Conservation (phyloP, 228 moss, liverwort and hornwort species). For the Sphagnum magellanicum region DNA sequence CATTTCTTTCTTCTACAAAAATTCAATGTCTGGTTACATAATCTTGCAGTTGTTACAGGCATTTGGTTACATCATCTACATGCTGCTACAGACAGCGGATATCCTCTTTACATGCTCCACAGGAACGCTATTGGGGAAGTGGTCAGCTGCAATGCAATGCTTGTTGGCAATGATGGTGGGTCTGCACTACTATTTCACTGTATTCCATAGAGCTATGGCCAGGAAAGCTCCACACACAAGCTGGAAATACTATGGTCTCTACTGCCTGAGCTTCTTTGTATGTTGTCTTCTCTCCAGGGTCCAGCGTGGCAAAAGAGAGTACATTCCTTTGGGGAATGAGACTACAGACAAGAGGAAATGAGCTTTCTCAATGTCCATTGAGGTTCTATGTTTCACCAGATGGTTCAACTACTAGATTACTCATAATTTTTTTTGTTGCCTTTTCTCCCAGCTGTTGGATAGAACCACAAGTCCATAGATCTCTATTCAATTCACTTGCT, state of each 20-base stretch:
- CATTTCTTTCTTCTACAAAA: slow-evolving; percentile 48
- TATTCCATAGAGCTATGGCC: slow-evolving; percentile 63
- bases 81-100: slow-evolving; percentile 46
- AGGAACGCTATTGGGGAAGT: slow-evolving; percentile 39
- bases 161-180: slow-evolving; percentile 49
- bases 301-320: slow-evolving; percentile 61
- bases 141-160: slow-evolving; percentile 46
- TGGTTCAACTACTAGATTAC: too few species aligned
- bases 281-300: slow-evolving; percentile 52
- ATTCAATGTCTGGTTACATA: slow-evolving; percentile 53
- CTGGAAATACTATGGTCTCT: slow-evolving; percentile 60
- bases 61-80: slow-evolving; percentile 46
- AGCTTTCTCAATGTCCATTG: not conserved
- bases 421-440: too few species aligned
- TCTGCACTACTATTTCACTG: slow-evolving; percentile 61
- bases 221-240: slow-evolving; percentile 47
- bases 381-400: too few species aligned
- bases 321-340: slow-evolving; percentile 28
- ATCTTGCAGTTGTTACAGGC: slow-evolving; percentile 67
- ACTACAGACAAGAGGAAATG: slow-evolving; percentile 57
- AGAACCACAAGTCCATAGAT: too few species aligned
- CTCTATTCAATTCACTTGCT: too few species aligned
- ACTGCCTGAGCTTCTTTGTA: slow-evolving; percentile 45
- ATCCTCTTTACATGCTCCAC: slow-evolving; percentile 42
- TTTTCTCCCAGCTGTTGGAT: too few species aligned